Evolutionary conservation across 2,329 filamentous ascomycete genomes (phyloP).

Genomic region (Trichoderma citrinoviride): DNA sequence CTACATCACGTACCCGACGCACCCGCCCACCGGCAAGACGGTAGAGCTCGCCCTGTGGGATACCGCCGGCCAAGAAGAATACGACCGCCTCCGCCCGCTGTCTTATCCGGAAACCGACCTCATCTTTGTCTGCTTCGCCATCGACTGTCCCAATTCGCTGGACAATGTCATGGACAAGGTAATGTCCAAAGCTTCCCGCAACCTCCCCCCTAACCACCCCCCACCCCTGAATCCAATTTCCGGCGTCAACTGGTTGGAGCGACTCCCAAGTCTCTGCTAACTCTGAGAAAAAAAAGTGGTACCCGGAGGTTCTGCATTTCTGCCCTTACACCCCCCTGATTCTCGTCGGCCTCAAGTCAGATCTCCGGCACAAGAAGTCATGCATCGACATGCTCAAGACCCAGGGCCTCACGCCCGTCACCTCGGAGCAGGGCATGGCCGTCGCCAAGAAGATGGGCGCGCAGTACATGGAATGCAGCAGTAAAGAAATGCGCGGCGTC

Average conservation of each 20-base stretch:
- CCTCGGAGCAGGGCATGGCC: conserved; percentile 79
- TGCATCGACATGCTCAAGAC: conserved; percentile 99
- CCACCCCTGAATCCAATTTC: not conserved
- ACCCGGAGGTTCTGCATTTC: conserved; percentile 97
- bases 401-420: conserved; percentile 93
- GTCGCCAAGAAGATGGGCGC: conserved; percentile 94
- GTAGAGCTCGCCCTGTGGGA: conserved; percentile 98
- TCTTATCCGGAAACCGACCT: conserved; percentile 98
- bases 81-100: conserved; percentile 89
- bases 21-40: conserved; percentile 83
- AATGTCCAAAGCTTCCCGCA: conserved; percentile 24
- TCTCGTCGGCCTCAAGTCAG: conserved; percentile 93
- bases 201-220: not conserved
- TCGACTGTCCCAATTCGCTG: conserved; percentile 95
- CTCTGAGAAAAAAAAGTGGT: conserved; percentile 68
- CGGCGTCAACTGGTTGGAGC: not conserved
- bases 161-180: conserved; percentile 99
- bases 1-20: conserved; percentile 96
- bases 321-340: conserved; percentile 96
- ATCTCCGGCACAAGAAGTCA: conserved; percentile 90
- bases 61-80: conserved; percentile 97
- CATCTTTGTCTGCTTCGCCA: conserved; percentile 97
- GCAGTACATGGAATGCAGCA: conserved; percentile 96
- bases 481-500: conserved; percentile 93
- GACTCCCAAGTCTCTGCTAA: conserved; percentile 27